A percentile compares a stretch with the other conserved stretches of the same genome.
Conservation (phyloP, 768 basidiomycete species). For the Termitomyces sp. region DNA sequence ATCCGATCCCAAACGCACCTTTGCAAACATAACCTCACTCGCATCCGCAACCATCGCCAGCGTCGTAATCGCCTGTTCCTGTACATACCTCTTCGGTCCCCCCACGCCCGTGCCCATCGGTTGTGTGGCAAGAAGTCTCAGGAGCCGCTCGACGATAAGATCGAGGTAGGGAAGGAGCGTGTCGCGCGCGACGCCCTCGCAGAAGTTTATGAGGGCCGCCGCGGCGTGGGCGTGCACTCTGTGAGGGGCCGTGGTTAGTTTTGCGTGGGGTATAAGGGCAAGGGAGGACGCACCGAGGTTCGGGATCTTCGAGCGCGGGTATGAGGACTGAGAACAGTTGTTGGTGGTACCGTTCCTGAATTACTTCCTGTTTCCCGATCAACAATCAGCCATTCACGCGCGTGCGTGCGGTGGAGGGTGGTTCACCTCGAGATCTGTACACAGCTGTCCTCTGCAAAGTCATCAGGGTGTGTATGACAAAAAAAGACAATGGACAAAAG, state of each 20-base stretch:
- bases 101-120: too few species aligned
- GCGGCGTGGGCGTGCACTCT: conserved; percentile 88
- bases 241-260: background rate
- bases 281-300: conserved; percentile 47
- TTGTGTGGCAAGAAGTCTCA: conserved; percentile 66
- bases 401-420: too few species aligned
- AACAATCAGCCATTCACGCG: too few species aligned
- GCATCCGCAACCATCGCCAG: conserved; percentile 88
- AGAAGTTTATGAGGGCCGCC: conserved; percentile 87
- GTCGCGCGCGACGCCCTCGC: conserved; percentile 75
- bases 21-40: conserved; percentile 71
- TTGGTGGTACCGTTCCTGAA: conserved; percentile 66
- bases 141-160: conserved; percentile 66
- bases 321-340: conserved; percentile 69
- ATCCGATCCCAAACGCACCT: too few species aligned
- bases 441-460: conserved; percentile 89
- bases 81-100: conserved; percentile 63
- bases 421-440: conserved; percentile 77
- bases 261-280: too few species aligned
- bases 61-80: conserved; percentile 85
- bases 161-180: conserved; percentile 76
- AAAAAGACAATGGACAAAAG: background rate
- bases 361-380: conserved; percentile 50
- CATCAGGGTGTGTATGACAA: too few species aligned
- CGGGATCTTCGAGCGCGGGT: conserved; percentile 68